Conservation (phyloP, 2,329 filamentous ascomycete species). For the Fusarium robinianum region DNA sequence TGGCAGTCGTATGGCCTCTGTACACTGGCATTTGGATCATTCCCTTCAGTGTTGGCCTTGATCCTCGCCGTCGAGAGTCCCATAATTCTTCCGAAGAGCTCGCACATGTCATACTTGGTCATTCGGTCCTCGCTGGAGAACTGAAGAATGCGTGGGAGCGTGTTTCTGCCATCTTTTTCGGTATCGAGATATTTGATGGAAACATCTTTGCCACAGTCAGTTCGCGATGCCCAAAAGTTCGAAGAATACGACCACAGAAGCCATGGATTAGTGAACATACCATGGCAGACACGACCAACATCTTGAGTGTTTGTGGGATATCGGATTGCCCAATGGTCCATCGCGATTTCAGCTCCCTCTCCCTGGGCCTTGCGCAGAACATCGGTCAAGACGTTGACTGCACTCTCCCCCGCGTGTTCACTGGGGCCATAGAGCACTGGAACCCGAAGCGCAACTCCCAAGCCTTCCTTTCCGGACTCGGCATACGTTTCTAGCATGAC, state of each 20-base stretch:
- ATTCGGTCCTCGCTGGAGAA: conserved; percentile 85
- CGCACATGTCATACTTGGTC: conserved; percentile 90
- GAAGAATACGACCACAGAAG: not conserved
- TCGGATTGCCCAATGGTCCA: conserved; percentile 84
- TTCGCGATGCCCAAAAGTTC: not conserved
- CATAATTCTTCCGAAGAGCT: conserved; percentile 78
- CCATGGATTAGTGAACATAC: too few species aligned
- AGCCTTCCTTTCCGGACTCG: conserved; percentile 52
- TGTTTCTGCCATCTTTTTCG: conserved; percentile 49
- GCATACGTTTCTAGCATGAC: conserved; percentile 68
- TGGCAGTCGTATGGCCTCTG: conserved; percentile 88
- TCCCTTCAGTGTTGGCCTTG: conserved; percentile 70
- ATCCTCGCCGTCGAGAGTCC: conserved; percentile 72
- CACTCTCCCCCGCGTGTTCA: conserved; percentile 72
- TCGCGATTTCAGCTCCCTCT: conserved; percentile 64
- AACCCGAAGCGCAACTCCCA: conserved; percentile 74
- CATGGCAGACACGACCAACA: conserved; percentile 75
- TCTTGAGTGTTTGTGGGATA: conserved; percentile 92
- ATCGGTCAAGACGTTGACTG: conserved; percentile 81
- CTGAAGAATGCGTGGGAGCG: conserved; percentile 73
- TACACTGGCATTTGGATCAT: conserved; percentile 71
- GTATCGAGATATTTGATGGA: conserved; percentile 67
- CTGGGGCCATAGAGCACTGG: conserved; percentile 84
- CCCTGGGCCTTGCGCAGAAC: conserved; percentile 74
- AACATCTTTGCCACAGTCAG: conserved; percentile 58